Evolutionary conservation across 768 basidiomycete genomes (phyloP), one percentile per base, ranked within the genome.

Genomic region (Pleurotus pulmonarius): DNA sequence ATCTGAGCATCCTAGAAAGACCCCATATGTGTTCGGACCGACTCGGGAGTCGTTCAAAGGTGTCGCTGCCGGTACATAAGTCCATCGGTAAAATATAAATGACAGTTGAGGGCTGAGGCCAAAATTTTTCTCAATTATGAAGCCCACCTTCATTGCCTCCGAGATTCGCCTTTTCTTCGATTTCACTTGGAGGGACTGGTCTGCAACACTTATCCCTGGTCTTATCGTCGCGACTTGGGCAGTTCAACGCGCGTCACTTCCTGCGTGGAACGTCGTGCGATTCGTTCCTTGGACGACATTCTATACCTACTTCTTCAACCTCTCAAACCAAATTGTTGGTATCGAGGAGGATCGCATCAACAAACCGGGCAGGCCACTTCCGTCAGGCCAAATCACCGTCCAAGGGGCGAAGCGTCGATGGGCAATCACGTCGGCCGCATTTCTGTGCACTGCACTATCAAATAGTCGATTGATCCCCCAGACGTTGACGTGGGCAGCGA

Each of bases 321-420:
- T 66, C 22, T 56, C 62, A 0, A 66, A 66, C 57, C 65, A 66
- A 44, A 60, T 61, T 39, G 44, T 41, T 4, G 60, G 60, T n/a
- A 22, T 63, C 20, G 60, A 58, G 2, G 65, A 66, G 45, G 65
- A 66, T 45, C 53, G 56, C 24, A 53, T 65, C n/a, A 62, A 66
- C 56, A 66, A 66, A 56, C 65, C 65, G 1, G 62, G 64, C 47
- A 16, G 65, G 37, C 64, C 65, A 9, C 56, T 66, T 22, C 56
- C 60, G 3, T 63, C 62, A 2, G 65, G 62, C 8, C 49, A 58
- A 43, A 56, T 64, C 43, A 64, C 61, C 6, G 18, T 59, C 26
- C 25, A 44, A 11, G 59, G 56, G 1, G 63, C 64, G 7, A 61
- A 59, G 54, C 13, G 12, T 13, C 59, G 63, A 2, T 62, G 60